These are phyloP conservation scores for Magnaporthiopsis poae DNA, from an alignment of 2,329 filamentous ascomycete species.

Conservation along the genomic window DNA sequence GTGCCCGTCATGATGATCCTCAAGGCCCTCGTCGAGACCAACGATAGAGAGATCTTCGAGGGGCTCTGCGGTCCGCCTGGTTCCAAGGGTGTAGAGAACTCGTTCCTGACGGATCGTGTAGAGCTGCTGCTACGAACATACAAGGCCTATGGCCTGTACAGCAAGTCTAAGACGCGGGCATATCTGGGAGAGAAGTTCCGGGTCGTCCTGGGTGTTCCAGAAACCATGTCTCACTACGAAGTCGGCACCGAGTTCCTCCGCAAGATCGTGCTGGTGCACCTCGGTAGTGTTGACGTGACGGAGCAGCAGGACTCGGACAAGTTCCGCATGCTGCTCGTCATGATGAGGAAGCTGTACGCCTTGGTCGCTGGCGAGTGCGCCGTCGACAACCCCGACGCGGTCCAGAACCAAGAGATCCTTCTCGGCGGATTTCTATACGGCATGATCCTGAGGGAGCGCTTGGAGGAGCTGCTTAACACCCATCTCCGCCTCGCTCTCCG, in stretches of 20 bases:
- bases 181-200: constrained; percentile 88
- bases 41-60: constrained; percentile 92
- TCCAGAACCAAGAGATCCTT: constrained; percentile 91
- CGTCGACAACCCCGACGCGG: constrained; percentile 89
- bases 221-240: constrained; percentile 77
- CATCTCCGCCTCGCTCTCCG: constrained; percentile 42
- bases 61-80: constrained; percentile 71
- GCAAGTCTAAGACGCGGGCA: constrained; percentile 67
- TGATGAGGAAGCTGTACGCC: constrained; percentile 90
- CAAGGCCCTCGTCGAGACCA: constrained; percentile 90
- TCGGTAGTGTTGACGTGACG: constrained; percentile 76
- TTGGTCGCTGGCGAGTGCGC: constrained; percentile 86
- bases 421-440: constrained; percentile 89
- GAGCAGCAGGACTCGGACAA: constrained; percentile 81
- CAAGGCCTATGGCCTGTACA: constrained; percentile 80
- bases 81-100: constrained; percentile 72
- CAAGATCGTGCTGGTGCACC: constrained; percentile 80
- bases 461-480: constrained; percentile 73
- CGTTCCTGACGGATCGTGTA: constrained; percentile 88
- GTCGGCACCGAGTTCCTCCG: constrained; percentile 85
- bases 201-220: constrained; percentile 72
- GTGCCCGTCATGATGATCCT: constrained; percentile 93
- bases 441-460: constrained; percentile 86
- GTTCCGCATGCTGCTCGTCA: constrained; percentile 86
- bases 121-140: constrained; percentile 87